Evolutionary conservation across 1,139 yeast species (phyloP), one percentile per base, ranked within the genome.

Genomic region (Suhomyces taliae): DNA sequence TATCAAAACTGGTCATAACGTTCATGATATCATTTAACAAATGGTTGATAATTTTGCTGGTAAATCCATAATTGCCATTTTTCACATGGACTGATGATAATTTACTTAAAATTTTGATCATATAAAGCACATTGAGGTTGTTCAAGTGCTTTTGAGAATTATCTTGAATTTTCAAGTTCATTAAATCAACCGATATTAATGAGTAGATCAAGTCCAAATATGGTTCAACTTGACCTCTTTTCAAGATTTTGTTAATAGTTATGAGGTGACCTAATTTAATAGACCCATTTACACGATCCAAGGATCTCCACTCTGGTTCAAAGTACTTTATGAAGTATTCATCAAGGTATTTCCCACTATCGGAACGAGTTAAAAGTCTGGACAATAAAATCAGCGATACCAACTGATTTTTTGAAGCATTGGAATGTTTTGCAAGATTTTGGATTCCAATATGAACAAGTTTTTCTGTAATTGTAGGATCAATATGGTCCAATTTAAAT

Each of bases 401-500:
- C 8, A 71, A 48, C 41, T 55, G 74, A 27, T 69, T 63, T 43
- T 66, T 66, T 9, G 62, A 58, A 1, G 60, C 65, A 34, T 56
- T 56, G 12, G 54, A 43, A 35, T 56, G 59, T 24, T 51, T 49
- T 3, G 73, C 46, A 37, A 79, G 60, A 52, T 66, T 66, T 2
- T 41, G 38, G 15, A 53, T 27, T 3, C 77, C 74, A 8, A 75
- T 53, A 0, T 55, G 43, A 46, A 69, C 74, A 0, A 87, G 56
- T 7, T 64, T 45, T 0, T 53, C 45, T 2, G 74, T 67, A 10
- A 81, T 53, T 6, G 64, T 60, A 0, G 55, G 52, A 11, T 68
- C 69, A 39, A 85, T 67, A 0, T 67, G 59, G 0, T 62, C 65
- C 38, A 90, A 68, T 3, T 78, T 74, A 59, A 90, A 90, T 0